A percentile compares a stretch with the other conserved stretches of the same genome.
phyloP scores from a whole-genome alignment of 139 green algal genomes.

The Closterium sp. region DNA sequence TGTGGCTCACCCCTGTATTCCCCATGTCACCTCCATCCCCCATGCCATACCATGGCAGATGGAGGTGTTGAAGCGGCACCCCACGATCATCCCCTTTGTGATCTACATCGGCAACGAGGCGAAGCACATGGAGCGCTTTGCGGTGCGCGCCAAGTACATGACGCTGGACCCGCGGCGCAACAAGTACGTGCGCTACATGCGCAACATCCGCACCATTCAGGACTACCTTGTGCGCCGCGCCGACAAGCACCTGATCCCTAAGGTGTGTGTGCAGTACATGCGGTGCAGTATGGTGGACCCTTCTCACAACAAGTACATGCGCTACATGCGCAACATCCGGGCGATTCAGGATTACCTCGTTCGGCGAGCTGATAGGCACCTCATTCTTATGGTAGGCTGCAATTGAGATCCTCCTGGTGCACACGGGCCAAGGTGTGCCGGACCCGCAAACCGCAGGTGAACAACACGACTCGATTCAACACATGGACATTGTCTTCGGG shows the following conservation, averaged over 20 bases:
- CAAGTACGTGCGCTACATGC: constrained; percentile 82
- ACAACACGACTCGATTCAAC: too few relatives aligned
- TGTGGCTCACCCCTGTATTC: too few relatives aligned
- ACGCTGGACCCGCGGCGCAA: constrained; percentile 75
- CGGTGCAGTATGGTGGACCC: neutral
- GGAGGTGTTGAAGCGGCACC: constrained; percentile 72
- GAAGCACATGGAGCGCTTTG: constrained; percentile 93
- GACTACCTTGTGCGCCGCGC: constrained; percentile 62
- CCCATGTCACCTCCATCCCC: neutral
- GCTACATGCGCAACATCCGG: constrained; percentile 79
- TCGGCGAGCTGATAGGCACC: constrained; percentile 61
- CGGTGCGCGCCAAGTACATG: constrained; percentile 93
- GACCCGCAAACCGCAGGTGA: too few relatives aligned
- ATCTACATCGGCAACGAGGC: constrained; percentile 82
- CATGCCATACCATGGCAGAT: constrained; percentile 14
- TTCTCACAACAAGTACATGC: constrained; percentile 80
- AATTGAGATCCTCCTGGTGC: too few relatives aligned
- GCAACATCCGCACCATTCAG: constrained; percentile 83
- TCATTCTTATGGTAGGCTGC: too few relatives aligned
- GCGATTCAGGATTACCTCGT: constrained; percentile 73
- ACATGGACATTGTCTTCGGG: too few relatives aligned
- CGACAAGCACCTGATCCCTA: constrained; percentile 74
- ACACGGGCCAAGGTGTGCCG: too few relatives aligned
- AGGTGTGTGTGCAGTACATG: constrained; percentile 79
- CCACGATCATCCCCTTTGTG: constrained; percentile 85